Base-by-base conservation (phyloP, 768 basidiomycete species). In the Lactarius evosmus region DNA sequence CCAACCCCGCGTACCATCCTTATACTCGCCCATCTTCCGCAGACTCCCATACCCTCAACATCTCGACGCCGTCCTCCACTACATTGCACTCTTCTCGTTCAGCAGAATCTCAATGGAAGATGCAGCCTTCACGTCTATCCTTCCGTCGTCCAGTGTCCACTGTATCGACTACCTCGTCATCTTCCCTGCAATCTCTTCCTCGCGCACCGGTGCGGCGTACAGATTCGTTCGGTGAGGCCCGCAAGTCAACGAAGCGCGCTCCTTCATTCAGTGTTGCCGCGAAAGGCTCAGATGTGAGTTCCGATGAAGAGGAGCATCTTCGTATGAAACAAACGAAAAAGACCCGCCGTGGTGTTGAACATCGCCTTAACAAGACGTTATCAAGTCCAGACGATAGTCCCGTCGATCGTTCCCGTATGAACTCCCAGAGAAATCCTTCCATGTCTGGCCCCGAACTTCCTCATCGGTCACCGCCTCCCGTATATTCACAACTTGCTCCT, bases 1-100 rank as follows among this genome's bases (percentile, higher is more conserved):
- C 83, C 79, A 68, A 78, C 83, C 57, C 87, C 86, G 64, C 83
- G 80, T 67, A 74, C 78, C 53, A 78, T 85, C 69, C 72, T 77
- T 67, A 83, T 76, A 62, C 74, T 77, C 25, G 67, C 71, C 62
- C 85, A 81, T 71, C 86, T 84, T 71, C 86, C 82, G 4, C 86
- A 85, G 75, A 79, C 70, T 46, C 77, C 73, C 52, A 75, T 72
- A 3, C 59, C 77, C 11, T 54, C 60, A 73, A 75, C 50, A 72
- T 72, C 70, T 66, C 75, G n/a, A 69, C 68, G 11, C 68, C 68
- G 3, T 69, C 68, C 12, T 69, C 66, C 29, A 66, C 68, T 30
- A 69, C 68, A 3, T 40, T 69, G 33, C 62, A 61, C 19, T 67
- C 68, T n/a, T 55, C 60, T 32, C 62, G 56, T 44, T 25, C 66